A percentile compares a stretch with the other conserved stretches of the same genome.
These are phyloP conservation scores for Diplodia mutila DNA, from an alignment of 2,329 filamentous ascomycete genomes.

Conservation along the genomic window DNA sequence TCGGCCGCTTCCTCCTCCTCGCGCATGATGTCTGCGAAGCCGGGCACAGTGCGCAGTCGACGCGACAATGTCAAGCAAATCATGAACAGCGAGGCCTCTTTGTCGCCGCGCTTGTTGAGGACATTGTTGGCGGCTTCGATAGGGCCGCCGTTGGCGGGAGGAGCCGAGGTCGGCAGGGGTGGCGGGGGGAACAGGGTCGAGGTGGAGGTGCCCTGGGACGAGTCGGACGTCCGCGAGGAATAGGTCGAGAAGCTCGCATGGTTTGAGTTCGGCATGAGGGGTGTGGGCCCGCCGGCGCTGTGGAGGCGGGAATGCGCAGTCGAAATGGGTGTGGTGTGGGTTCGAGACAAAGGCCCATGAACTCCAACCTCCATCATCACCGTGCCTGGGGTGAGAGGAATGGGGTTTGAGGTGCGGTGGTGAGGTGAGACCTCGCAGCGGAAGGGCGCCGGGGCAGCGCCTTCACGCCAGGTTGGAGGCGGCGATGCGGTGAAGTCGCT, in stretches of 20 bases:
- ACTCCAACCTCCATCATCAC: conserved; percentile 41
- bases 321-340: conserved; percentile 32
- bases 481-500: conserved; percentile 17
- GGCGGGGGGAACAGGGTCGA: conserved; percentile 50
- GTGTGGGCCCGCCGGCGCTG: conserved; percentile 37
- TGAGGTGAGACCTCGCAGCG: conserved; percentile 26
- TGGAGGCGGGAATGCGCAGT: conserved; percentile 28
- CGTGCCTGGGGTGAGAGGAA: conserved; percentile 26
- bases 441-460: conserved; percentile 25
- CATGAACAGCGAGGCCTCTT: conserved; percentile 89
- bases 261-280: conserved; percentile 45
- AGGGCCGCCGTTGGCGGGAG: conserved; percentile 57
- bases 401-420: conserved; percentile 22
- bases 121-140: conserved; percentile 86
- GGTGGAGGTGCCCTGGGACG: conserved; percentile 50
- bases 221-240: conserved; percentile 53
- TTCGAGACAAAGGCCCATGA: conserved; percentile 36
- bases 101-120: conserved; percentile 95
- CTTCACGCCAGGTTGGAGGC: conserved; percentile 25
- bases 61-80: conserved; percentile 86
- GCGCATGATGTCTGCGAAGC: conserved; percentile 74
- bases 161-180: conserved; percentile 39
- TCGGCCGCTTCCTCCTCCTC: conserved; percentile 72
- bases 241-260: conserved; percentile 54
- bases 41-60: conserved; percentile 80